Conservation (phyloP, 2,329 filamentous ascomycete species). For the Pseudonectria foliicola region DNA sequence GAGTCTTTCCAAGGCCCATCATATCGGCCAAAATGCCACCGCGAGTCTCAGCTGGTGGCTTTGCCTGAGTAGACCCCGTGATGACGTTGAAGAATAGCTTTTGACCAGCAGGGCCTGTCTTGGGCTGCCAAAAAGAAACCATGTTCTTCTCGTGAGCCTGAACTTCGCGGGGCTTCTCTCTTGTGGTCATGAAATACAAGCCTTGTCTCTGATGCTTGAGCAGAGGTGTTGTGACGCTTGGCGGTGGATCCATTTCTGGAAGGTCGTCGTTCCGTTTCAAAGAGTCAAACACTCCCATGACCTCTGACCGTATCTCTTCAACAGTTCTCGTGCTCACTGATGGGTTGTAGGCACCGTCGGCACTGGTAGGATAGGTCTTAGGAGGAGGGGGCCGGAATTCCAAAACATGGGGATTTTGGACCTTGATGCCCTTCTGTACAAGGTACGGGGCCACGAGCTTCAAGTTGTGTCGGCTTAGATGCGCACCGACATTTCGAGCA, state of each 20-base stretch:
- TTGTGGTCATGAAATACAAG: conserved; percentile 74
- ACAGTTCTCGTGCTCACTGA: conserved; percentile 52
- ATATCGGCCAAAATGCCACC: conserved; percentile 76
- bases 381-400: conserved; percentile 37
- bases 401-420: conserved; percentile 69
- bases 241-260: conserved; percentile 61
- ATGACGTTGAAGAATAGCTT: conserved; percentile 76
- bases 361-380: conserved; percentile 25
- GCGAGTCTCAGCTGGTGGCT: conserved; percentile 57
- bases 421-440: conserved; percentile 59
- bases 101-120: conserved; percentile 41
- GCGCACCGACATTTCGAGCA: conserved; percentile 57
- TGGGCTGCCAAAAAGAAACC: conserved; percentile 71
- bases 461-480: conserved; percentile 56
- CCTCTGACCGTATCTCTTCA: conserved; percentile 80
- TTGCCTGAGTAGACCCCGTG: conserved; percentile 58
- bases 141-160: conserved; percentile 53
- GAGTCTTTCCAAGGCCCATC: conserved; percentile 83
- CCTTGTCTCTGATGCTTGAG: conserved; percentile 87
- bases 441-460: conserved; percentile 60
- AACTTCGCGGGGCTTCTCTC: conserved; percentile 60
- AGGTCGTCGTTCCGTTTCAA: conserved; percentile 70
- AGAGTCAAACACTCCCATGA: conserved; percentile 81
- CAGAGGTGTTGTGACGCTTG: conserved; percentile 57
- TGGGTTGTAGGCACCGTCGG: conserved; percentile 19